These are phyloP conservation scores for Massarina eburnea DNA, from an alignment of 2,329 filamentous ascomycete species.

Conservation along the genomic window DNA sequence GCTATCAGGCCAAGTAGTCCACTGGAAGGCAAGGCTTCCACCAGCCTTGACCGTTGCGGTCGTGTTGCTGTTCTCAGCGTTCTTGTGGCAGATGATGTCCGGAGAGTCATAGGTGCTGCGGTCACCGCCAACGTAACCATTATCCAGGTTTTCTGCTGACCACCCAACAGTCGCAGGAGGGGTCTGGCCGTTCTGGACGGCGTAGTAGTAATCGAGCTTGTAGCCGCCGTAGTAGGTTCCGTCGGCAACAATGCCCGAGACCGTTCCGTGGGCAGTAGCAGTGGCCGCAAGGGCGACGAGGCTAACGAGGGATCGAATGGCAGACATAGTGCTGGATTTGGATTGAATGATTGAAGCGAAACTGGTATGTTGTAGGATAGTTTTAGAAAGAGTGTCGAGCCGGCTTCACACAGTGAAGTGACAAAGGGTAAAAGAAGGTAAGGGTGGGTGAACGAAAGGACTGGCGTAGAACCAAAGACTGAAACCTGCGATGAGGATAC, in stretches of 20 bases:
- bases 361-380: conserved; percentile 6
- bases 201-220: conserved; percentile 46
- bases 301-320: conserved; percentile 26
- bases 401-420: conserved; percentile 37
- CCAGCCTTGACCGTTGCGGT: conserved; percentile 64
- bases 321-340: conserved; percentile 29
- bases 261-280: conserved; percentile 51
- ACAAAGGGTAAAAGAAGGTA: conserved; percentile 29
- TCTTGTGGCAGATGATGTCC: conserved; percentile 64
- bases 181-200: conserved; percentile 30
- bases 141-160: conserved; percentile 41
- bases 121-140: conserved; percentile 37
- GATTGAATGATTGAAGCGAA: conserved; percentile 22
- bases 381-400: conserved; percentile 33
- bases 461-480: conserved; percentile 25
- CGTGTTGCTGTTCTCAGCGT: conserved; percentile 49
- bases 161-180: conserved; percentile 45
- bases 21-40: conserved; percentile 54
- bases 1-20: conserved; percentile 49
- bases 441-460: conserved; percentile 23
- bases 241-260: conserved; percentile 50
- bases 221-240: conserved; percentile 51
- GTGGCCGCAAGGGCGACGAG: conserved; percentile 42
- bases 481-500: conserved; percentile 25
- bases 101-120: conserved; percentile 19